Evolutionary conservation across 2,329 filamentous ascomycete species (phyloP), one percentile per base, ranked within the genome.

Genomic region (Penicillium sp.): DNA sequence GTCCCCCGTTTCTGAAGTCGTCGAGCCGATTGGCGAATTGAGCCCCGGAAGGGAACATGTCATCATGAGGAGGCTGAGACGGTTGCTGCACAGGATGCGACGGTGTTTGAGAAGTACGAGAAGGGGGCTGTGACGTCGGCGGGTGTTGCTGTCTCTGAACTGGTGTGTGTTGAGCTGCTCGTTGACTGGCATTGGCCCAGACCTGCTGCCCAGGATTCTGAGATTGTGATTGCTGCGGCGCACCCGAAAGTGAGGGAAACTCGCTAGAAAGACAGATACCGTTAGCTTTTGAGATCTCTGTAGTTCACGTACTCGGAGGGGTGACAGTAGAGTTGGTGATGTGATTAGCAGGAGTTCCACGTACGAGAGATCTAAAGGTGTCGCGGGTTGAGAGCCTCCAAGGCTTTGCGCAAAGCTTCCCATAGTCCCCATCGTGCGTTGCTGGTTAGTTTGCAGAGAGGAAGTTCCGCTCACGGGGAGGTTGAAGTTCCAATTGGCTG

Each of bases 201-300:
- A 83, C 77, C 62, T 81, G 72, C 72, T 82, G 77, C 43, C 79
- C 73, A 45, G 79, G 79, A 54, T 78, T 82, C 60, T 81, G 73
- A 36, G 74, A 67, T 52, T 79, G 81, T 52, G 82, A 79, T 60
- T 81, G 76, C 66, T 84, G 82, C 28, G 83, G 77, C 16, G 79
- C 78, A 52, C 82, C 81, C 40, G 83, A 85, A 63, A 87, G 72
- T 10, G 82, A 84, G 43, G 84, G 84, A 53, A 87, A 87, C 67
- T 87, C 84, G 66, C 84, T 87, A 53, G 42, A 52, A 54, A 47
- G 51, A 53, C 46, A 48, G 56, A 49, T 33, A 37, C 44, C n/a
- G 55, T 62, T 48, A 65, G 55, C 47, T 42, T 16, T 31, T 28
- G 39, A 51, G 43, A 50, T 26, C 31, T 37, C 24, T 23, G 13